Conservation (phyloP, 129 eudicot genomes). For the Heracleum sosnowskyi region DNA sequence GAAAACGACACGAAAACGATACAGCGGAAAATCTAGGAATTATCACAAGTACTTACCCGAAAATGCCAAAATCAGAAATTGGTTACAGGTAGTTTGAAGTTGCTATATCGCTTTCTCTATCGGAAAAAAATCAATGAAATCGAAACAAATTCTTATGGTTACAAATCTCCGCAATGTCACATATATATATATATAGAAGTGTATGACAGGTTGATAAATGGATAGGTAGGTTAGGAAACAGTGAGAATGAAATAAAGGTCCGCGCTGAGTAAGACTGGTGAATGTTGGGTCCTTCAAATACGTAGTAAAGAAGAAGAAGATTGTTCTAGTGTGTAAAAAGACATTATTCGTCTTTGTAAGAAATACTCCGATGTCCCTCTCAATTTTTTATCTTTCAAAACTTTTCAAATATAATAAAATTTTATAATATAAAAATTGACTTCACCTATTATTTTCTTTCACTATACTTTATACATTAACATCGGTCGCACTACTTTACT, state of each 20-base stretch:
- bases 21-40: too few species aligned
- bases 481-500: too few species aligned
- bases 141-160: background rate
- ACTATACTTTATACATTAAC: too few species aligned
- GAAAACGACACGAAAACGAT: too few species aligned
- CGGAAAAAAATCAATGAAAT: background rate
- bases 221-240: too few species aligned
- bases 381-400: too few species aligned
- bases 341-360: background rate
- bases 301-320: background rate
- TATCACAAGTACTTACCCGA: background rate
- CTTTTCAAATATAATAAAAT: too few species aligned
- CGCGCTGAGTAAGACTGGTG: background rate
- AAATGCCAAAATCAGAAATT: background rate
- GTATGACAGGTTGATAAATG: too few species aligned
- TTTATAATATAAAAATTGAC: too few species aligned
- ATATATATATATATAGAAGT: background rate
- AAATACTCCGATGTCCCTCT: too few species aligned
- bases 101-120: background rate
- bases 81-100: background rate
- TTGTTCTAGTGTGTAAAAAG: background rate
- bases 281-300: constrained; percentile 3
- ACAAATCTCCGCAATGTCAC: background rate
- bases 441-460: too few species aligned
- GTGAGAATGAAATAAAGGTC: background rate